These are phyloP conservation scores for Colletotrichum sp. DNA, from an alignment of 2,329 filamentous ascomycete species.

Conservation along the genomic window DNA sequence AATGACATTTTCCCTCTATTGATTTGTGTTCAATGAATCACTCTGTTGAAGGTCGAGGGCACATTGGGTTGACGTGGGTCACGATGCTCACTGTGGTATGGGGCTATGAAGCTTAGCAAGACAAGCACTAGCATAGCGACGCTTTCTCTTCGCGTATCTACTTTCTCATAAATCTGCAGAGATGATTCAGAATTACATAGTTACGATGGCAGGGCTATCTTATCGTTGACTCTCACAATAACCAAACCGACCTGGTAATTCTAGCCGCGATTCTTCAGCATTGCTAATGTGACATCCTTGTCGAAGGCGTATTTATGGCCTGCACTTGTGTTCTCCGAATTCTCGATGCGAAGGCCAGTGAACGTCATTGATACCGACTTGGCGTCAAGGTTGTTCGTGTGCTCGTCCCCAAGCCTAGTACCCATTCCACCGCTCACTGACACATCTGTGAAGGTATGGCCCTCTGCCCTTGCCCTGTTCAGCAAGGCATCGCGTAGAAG, in stretches of 20 bases:
- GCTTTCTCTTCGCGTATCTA: neutral
- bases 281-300: neutral
- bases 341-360: neutral
- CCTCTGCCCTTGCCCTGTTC: neutral
- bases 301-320: neutral
- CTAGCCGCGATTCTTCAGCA: neutral
- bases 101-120: neutral
- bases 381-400: neutral
- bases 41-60: neutral
- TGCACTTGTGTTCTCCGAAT: neutral
- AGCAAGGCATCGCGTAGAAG: neutral
- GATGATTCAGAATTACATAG: neutral
- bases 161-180: neutral
- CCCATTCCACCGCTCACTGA: neutral
- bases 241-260: neutral
- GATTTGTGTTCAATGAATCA: neutral
- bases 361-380: neutral
- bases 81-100: neutral
- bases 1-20: rapidly evolving
- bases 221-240: rapidly evolving
- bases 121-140: neutral
- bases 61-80: neutral
- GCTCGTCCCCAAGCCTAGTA: neutral
- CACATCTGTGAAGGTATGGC: neutral
- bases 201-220: rapidly evolving